Evolutionary conservation across 2,329 filamentous ascomycete genomes (phyloP).

Genomic region (Clonostachys solani): DNA sequence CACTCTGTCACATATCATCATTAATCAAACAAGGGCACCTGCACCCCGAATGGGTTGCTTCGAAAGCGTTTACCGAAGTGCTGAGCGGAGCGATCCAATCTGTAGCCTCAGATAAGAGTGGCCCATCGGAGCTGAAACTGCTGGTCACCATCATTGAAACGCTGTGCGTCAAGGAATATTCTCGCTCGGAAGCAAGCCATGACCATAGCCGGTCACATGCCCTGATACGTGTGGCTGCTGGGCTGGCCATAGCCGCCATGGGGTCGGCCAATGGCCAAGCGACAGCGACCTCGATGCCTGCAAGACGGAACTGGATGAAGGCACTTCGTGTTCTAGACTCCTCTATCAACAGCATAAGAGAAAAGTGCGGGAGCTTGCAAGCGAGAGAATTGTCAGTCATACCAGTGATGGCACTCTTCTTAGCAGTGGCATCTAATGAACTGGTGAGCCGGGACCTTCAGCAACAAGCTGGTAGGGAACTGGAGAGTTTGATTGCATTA

Average conservation of each 20-base stretch:
- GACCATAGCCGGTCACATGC: too few species aligned
- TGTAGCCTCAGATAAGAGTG: not conserved
- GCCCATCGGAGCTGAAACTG: not conserved
- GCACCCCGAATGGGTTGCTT: not conserved
- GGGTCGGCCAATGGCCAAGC: too few species aligned
- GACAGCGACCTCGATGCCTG: not conserved
- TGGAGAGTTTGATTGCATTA: not conserved
- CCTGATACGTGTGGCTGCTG: too few species aligned
- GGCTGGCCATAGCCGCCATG: too few species aligned
- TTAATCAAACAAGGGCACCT: conserved; percentile 1
- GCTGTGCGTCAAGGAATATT: not conserved
- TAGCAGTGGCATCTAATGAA: too few species aligned
- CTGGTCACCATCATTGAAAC: not conserved
- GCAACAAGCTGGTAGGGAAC: not conserved
- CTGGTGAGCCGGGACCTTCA: too few species aligned
- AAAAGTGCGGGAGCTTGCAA: too few species aligned
- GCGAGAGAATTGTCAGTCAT: too few species aligned
- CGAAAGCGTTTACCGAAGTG: not conserved
- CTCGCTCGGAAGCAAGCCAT: too few species aligned
- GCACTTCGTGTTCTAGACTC: too few species aligned
- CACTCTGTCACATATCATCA: not conserved
- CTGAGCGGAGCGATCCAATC: not conserved
- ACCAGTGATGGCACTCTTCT: too few species aligned
- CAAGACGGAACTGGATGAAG: not conserved
- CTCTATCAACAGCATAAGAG: too few species aligned